Conservation (phyloP, 345 rosid genomes). For the Lumnitzera littorea region DNA sequence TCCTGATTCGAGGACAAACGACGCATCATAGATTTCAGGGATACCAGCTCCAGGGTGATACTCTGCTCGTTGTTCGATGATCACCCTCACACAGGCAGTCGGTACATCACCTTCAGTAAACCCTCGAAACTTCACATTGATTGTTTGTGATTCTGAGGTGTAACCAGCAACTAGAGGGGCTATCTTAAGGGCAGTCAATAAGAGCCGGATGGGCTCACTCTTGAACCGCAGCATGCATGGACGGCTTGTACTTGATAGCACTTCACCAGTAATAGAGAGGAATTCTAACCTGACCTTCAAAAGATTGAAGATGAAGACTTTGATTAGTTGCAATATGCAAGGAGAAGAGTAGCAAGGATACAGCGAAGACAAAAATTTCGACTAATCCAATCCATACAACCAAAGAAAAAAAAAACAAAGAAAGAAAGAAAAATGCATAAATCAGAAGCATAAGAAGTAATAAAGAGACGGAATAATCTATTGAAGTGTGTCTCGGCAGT, state of each 20-base stretch:
- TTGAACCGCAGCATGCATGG: slow-evolving; percentile 72
- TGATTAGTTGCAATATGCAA: neutral
- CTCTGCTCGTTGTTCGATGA: slow-evolving; percentile 70
- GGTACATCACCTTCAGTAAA: slow-evolving; percentile 49
- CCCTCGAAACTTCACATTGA: slow-evolving; percentile 54
- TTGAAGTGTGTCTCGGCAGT: no score
- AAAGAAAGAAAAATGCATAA: neutral
- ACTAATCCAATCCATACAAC: neutral
- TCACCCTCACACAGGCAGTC: slow-evolving; percentile 52
- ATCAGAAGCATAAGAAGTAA: no score
- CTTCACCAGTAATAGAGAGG: slow-evolving; percentile 50
- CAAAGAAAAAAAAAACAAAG: neutral
- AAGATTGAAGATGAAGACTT: neutral
- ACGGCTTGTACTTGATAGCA: slow-evolving; percentile 47
- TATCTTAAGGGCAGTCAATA: slow-evolving; percentile 54
- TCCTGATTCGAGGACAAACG: slow-evolving; percentile 42
- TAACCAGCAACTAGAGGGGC: slow-evolving; percentile 73
- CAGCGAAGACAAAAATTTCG: no score
- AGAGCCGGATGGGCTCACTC: slow-evolving; percentile 62
- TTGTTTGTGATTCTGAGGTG: slow-evolving; percentile 62
- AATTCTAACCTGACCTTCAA: slow-evolving; percentile 76
- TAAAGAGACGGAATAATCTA: no score
- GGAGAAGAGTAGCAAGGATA: neutral
- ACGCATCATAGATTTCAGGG: slow-evolving; percentile 75
- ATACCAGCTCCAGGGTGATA: slow-evolving; percentile 56